phyloP scores from a whole-genome alignment of 2,329 filamentous ascomycete genomes.

The Knufia fluminis region DNA sequence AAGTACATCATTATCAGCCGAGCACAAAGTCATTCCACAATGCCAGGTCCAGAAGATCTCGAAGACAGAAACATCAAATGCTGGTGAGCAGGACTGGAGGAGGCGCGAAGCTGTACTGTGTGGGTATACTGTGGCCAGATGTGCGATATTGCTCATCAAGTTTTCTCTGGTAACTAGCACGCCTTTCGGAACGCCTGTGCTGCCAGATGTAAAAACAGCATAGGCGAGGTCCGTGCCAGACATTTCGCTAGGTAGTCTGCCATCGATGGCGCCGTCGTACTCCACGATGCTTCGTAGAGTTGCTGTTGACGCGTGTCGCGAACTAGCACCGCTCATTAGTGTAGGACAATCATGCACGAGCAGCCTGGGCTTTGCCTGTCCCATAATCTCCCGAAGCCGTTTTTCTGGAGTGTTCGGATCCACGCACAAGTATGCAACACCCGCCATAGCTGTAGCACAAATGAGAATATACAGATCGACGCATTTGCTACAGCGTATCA shows the following conservation, averaged over 20 bases:
- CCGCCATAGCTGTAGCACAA: constrained; percentile 63
- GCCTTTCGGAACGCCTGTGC: constrained; percentile 70
- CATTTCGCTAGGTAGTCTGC: background rate
- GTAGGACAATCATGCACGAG: constrained; percentile 5
- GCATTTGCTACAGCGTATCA: constrained; percentile 70
- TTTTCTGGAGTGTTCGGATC: constrained; percentile 59
- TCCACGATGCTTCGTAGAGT: background rate
- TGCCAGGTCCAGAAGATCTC: constrained; percentile 83
- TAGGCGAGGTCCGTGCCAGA: constrained; percentile 50
- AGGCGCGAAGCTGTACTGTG: constrained; percentile 46
- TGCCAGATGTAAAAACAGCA: constrained; percentile 75
- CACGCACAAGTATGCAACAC: constrained; percentile 71
- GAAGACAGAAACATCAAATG: constrained; percentile 80
- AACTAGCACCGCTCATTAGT: background rate
- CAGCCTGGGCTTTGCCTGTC: constrained; percentile 40
- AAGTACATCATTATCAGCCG: constrained; percentile 62
- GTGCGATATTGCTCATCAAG: constrained; percentile 64
- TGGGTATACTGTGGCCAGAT: constrained; percentile 59
- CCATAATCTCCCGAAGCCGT: constrained; percentile 53
- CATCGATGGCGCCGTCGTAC: no score
- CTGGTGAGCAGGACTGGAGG: constrained; percentile 73
- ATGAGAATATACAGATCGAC: constrained; percentile 63
- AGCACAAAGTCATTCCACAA: constrained; percentile 67
- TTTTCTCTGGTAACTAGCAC: constrained; percentile 69
- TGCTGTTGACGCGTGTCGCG: no score